These are phyloP conservation scores for Mycosphaerella arachidis DNA, from an alignment of 2,329 filamentous ascomycete species.

Conservation along the genomic window DNA sequence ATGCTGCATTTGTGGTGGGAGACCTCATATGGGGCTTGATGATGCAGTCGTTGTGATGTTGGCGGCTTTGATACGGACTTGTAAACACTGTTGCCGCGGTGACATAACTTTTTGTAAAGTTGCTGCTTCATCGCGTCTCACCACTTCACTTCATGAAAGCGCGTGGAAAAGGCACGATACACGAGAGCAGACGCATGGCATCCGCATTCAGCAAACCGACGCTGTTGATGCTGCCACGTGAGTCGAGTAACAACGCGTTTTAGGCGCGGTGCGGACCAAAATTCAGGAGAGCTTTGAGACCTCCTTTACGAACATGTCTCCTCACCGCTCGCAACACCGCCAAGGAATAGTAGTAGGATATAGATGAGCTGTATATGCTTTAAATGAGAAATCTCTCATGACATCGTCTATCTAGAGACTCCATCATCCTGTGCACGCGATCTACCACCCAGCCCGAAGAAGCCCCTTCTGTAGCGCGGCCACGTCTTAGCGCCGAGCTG, in stretches of 20 bases:
- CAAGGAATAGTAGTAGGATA: too few species aligned
- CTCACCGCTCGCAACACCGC: not conserved
- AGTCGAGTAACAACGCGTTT: not conserved
- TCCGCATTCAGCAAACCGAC: not conserved
- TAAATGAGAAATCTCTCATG: too few species aligned
- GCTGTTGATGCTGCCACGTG: not conserved
- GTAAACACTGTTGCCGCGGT: not conserved
- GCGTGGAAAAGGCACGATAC: not conserved
- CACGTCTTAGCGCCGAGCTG: too few species aligned
- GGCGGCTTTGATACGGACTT: not conserved
- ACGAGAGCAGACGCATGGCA: not conserved
- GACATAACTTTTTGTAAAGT: not conserved
- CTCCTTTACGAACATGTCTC: not conserved
- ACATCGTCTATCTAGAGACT: too few species aligned
- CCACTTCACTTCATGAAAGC: not conserved
- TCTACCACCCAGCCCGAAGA: too few species aligned
- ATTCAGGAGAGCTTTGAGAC: not conserved
- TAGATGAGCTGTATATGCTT: too few species aligned
- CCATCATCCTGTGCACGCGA: conserved; percentile 6
- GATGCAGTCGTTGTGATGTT: not conserved
- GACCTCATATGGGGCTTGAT: too few species aligned
- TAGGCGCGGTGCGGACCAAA: not conserved
- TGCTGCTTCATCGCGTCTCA: not conserved
- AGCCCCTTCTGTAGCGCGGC: too few species aligned
- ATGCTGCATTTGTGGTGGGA: not conserved